Conservation (phyloP, 1,139 yeast genomes). For the Pichia sp. region DNA sequence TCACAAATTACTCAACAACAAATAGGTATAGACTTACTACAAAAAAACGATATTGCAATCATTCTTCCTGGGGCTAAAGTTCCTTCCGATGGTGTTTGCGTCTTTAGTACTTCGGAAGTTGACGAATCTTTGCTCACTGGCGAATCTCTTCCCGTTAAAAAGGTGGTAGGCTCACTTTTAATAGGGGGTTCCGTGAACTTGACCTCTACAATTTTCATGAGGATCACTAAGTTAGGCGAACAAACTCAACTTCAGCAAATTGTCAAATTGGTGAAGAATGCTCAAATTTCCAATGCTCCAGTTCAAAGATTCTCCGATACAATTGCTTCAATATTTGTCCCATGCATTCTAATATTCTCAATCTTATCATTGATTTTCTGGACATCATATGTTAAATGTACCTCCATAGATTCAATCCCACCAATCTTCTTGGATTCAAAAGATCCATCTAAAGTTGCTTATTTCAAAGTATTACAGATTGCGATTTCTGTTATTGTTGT, state of each 20-base stretch:
- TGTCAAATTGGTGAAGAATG: constrained; percentile 78
- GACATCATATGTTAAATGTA: constrained; percentile 40
- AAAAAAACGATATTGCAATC: constrained; percentile 70
- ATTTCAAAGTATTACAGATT: constrained; percentile 54
- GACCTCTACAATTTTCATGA: constrained; percentile 63
- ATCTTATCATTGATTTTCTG: constrained; percentile 65
- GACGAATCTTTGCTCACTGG: constrained; percentile 92
- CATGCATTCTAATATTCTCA: constrained; percentile 63
- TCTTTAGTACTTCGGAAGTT: constrained; percentile 73
- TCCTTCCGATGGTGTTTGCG: constrained; percentile 85
- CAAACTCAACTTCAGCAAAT: constrained; percentile 86
- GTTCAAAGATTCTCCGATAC: constrained; percentile 85
- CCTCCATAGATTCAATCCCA: constrained; percentile 41
- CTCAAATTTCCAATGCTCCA: constrained; percentile 86
- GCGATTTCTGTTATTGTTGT: constrained; percentile 94
- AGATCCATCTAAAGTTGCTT: constrained; percentile 49
- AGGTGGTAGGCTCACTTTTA: constrained; percentile 55
- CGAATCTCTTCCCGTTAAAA: constrained; percentile 73
- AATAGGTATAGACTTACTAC: constrained; percentile 71
- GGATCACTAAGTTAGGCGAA: constrained; percentile 68
- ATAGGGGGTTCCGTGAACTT: constrained; percentile 93
- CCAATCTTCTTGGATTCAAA: constrained; percentile 47
- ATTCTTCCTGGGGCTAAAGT: constrained; percentile 82
- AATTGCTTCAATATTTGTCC: constrained; percentile 84
- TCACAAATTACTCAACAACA: constrained; percentile 23